phyloP scores from a whole-genome alignment of 495 filamentous ascomycete genomes.

The Clohesyomyces aquaticus region DNA sequence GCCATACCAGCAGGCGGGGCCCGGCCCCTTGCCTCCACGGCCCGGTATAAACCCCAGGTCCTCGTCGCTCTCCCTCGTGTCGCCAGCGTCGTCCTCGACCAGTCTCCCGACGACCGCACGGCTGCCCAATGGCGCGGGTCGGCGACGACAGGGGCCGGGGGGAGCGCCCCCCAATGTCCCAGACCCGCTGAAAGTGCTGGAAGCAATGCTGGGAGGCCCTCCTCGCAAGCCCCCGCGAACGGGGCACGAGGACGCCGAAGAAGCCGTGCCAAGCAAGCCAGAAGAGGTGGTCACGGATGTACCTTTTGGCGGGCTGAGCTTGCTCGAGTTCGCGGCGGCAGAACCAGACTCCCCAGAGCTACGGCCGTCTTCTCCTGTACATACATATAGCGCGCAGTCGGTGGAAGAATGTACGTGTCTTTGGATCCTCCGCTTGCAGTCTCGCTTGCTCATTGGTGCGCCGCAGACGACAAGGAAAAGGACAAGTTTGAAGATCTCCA shows the following conservation, averaged over 20 bases:
- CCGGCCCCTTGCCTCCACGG: constrained; percentile 58
- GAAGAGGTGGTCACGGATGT: constrained; percentile 63
- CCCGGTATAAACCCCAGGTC: constrained; percentile 65
- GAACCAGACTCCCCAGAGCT: constrained; percentile 50
- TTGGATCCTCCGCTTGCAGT: constrained; percentile 20
- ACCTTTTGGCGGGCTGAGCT: constrained; percentile 74
- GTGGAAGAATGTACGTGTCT: constrained; percentile 73
- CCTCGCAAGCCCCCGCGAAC: constrained; percentile 34
- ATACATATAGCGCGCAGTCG: constrained; percentile 66
- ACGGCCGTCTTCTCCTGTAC: constrained; percentile 42
- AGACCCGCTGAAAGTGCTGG: constrained; percentile 75
- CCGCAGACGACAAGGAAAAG: constrained; percentile 77
- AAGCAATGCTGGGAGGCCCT: constrained; percentile 66
- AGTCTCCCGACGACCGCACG: constrained; percentile 67
- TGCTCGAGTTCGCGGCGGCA: constrained; percentile 67
- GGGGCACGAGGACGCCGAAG: constrained; percentile 11
- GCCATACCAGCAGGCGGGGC: constrained; percentile 55
- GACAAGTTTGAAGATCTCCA: constrained; percentile 91
- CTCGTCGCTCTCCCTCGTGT: constrained; percentile 68
- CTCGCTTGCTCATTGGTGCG: constrained; percentile 36
- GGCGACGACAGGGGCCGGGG: constrained; percentile 57
- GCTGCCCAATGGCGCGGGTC: constrained; percentile 65
- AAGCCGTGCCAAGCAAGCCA: constrained; percentile 47
- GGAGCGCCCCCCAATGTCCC: constrained; percentile 58
- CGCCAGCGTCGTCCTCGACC: constrained; percentile 69